These are phyloP conservation scores for Thelephora terrestris DNA, from an alignment of 1,284 basidiomycete genomes.

Conservation along the genomic window DNA sequence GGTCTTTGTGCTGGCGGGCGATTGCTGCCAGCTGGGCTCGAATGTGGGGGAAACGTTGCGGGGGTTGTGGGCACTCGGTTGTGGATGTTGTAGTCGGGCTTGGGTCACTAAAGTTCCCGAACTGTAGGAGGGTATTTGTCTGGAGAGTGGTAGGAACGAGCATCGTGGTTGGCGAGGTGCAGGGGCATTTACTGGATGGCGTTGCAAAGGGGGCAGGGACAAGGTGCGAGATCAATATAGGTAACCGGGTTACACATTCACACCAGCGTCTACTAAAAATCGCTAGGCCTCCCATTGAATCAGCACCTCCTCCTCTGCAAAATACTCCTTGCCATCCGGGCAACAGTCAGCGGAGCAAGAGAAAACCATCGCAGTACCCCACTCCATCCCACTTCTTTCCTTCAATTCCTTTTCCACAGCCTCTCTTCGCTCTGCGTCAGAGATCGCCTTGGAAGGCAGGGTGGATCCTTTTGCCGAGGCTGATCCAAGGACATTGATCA, in stretches of 20 bases:
- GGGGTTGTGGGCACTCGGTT: background rate
- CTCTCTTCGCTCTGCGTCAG: slow-evolving; percentile 50
- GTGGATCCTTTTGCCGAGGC: slow-evolving; percentile 11
- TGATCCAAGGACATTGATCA: slow-evolving; percentile 57
- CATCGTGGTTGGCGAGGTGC: background rate
- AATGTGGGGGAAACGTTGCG: slow-evolving; percentile 64
- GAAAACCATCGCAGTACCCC: slow-evolving; percentile 78
- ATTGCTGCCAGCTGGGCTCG: slow-evolving; percentile 65
- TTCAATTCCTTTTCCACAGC: slow-evolving; percentile 43
- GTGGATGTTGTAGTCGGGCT: background rate
- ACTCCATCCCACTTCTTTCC: slow-evolving; percentile 58
- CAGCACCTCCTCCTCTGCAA: slow-evolving; percentile 66
- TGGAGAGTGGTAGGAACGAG: background rate
- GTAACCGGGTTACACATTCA: background rate
- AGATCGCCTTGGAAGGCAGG: slow-evolving; percentile 13
- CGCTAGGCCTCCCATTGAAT: slow-evolving; percentile 57
- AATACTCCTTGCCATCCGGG: slow-evolving; percentile 37
- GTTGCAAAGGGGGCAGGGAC: background rate
- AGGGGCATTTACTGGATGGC: background rate
- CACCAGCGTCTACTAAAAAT: background rate
- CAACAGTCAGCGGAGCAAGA: slow-evolving; percentile 70
- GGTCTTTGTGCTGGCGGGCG: slow-evolving; percentile 59
- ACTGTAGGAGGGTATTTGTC: too few species aligned
- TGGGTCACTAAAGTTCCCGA: too few species aligned
- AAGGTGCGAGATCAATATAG: background rate